Evolutionary conservation across 2,329 filamentous ascomycete genomes (phyloP), one percentile per base, ranked within the genome.

Genomic region (Sporothrix inflata): DNA sequence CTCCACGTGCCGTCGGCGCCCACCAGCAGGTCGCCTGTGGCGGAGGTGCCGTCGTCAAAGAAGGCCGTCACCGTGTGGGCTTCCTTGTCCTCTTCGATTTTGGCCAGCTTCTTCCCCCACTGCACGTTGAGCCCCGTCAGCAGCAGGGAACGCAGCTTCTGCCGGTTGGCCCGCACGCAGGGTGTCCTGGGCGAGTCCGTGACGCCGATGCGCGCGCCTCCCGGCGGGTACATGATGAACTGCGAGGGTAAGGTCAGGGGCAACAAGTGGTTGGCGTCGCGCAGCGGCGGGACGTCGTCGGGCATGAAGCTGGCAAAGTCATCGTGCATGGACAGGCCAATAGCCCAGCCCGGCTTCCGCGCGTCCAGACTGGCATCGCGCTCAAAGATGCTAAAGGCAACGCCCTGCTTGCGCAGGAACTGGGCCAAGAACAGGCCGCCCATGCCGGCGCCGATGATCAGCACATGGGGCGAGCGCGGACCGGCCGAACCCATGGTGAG

Each of bases 1-100:
- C 80, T 83, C 51, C 79, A 79, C 5, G 80, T 77, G 6, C 85
- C 85, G 74, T 87, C 85, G 14, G 82, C 83, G 19, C 83, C 85
- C 14, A 87, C 78, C 0, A 87, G 76, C 3, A 87, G 77, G n/a
- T 81, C 79, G 0, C 85, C 85, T 3, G 77, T 80, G 3, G 79
- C 82, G 1, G 77, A 79, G 2, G 80, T 79, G 7, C 82, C 83
- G 73, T 86, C 85, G 19, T 80, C 78, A 74, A 87, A 87, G 49
- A 78, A 74, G 0, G 82, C 81, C 0, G 79, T 83, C 19, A 85
- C 81, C 0, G 73, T 75, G 1, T 81, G 77, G 0, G 75, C 74
- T 1, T 6, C 55, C 3, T 82, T 79, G 27, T 72, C 68, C 3
- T 83, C 80, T 7, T 81, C 78, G 40, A 86, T 78, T 1, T 75